A percentile compares a stretch with the other conserved stretches of the same genome.
These are phyloP conservation scores for Nothopassalora personata DNA, from an alignment of 2,329 filamentous ascomycete species.

Conservation along the genomic window DNA sequence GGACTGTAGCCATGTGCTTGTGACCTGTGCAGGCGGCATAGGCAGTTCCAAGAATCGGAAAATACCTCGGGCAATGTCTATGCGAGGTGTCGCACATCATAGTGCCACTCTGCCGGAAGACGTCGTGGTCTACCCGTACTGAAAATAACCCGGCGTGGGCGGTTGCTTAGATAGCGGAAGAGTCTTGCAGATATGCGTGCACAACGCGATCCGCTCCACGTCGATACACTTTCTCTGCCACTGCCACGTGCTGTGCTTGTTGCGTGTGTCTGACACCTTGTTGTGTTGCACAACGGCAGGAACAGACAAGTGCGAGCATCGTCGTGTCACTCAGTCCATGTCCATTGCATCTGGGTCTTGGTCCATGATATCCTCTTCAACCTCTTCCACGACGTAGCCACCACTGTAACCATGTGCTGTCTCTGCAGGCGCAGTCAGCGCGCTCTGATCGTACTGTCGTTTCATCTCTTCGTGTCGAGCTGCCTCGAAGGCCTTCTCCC, in stretches of 20 bases:
- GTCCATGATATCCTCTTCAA: conserved; percentile 17
- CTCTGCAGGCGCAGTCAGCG: conserved; percentile 20
- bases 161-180: too few species aligned
- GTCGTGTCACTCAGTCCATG: conserved; percentile 38
- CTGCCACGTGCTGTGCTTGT: background rate
- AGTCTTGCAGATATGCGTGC: too few species aligned
- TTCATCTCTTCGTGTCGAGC: conserved; percentile 31
- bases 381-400: conserved; percentile 20
- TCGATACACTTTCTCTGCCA: background rate
- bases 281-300: too few species aligned
- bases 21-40: background rate
- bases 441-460: conserved; percentile 24
- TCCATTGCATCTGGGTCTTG: conserved; percentile 63
- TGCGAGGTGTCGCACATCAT: background rate
- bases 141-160: too few species aligned
- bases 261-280: too few species aligned
- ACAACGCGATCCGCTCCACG: too few species aligned
- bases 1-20: background rate
- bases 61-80: background rate
- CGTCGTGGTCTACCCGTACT: too few species aligned
- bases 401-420: conserved; percentile 32
- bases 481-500: conserved; percentile 45
- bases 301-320: too few species aligned
- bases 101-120: background rate
- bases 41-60: too few species aligned